Evolutionary conservation across 2,329 filamentous ascomycete species (phyloP).

Genomic region (Pseudogymnoascus sp.): DNA sequence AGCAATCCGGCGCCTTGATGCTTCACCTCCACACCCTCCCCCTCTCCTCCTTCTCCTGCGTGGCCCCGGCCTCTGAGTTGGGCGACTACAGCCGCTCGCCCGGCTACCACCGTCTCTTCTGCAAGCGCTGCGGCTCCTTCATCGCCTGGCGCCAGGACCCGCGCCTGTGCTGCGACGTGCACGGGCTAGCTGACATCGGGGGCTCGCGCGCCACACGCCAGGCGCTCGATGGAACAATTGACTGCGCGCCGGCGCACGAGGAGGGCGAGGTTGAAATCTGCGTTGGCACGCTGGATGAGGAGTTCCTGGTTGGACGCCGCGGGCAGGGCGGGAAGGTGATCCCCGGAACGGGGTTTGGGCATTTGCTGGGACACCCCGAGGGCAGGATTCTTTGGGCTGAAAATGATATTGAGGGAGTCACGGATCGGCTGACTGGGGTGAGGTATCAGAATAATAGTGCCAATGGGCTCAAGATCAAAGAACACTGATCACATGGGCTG

Average conservation of each 20-base stretch:
- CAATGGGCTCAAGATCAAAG: background rate
- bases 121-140: conserved; percentile 40
- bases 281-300: conserved; percentile 39
- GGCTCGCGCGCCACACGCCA: background rate
- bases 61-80: conserved; percentile 16
- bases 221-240: background rate
- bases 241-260: background rate
- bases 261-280: conserved; percentile 27
- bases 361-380: conserved; percentile 3
- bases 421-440: conserved; percentile 1
- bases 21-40: conserved; percentile 35
- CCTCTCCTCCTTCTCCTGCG: conserved; percentile 29
- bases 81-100: conserved; percentile 35
- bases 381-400: conserved; percentile 8
- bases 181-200: background rate
- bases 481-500: background rate
- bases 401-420: conserved; percentile 7
- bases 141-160: conserved; percentile 35
- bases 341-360: background rate
- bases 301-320: conserved; percentile 29
- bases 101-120: conserved; percentile 40
- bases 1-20: conserved; percentile 41
- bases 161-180: background rate
- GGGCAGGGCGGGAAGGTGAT: conserved; percentile 12
- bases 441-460: background rate